Evolutionary conservation across 805 yeast species (phyloP).

Genomic region (Saccharomycopsis selenospora): DNA sequence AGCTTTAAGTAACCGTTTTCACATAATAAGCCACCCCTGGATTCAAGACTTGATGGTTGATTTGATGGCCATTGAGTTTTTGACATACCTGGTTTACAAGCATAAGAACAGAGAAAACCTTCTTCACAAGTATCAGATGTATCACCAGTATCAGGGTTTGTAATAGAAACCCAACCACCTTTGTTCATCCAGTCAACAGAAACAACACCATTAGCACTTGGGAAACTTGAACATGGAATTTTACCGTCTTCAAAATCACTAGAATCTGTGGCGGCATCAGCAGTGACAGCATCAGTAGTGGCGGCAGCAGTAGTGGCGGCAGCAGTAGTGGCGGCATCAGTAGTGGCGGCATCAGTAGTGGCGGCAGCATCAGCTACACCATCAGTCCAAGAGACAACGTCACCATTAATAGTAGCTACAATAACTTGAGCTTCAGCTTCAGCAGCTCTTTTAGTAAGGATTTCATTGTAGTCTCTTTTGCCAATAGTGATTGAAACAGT

Average conservation of each 20-base stretch:
- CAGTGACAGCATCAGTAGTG: constrained; percentile 25
- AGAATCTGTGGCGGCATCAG: too few relatives aligned
- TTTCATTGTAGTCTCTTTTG: background rate
- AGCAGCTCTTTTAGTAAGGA: constrained; percentile 18
- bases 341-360: background rate
- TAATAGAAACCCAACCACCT: constrained; percentile 44
- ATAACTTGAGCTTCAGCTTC: constrained; percentile 1
- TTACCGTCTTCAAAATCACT: constrained; percentile 51
- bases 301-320: background rate
- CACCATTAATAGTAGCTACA: background rate
- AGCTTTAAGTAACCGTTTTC: constrained; percentile 55
- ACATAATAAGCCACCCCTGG: constrained; percentile 68
- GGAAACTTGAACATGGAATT: constrained; percentile 59
- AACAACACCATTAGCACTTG: constrained; percentile 65
- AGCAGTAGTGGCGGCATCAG: too few relatives aligned
- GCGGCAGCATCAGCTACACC: background rate
- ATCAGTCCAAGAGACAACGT: background rate
- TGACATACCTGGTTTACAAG: constrained; percentile 75
- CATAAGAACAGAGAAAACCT: constrained; percentile 68
- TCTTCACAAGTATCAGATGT: constrained; percentile 51
- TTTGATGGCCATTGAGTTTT: constrained; percentile 71
- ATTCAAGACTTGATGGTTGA: constrained; percentile 62
- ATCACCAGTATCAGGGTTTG: constrained; percentile 57
- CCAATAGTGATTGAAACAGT: background rate
- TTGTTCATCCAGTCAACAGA: constrained; percentile 47